Evolutionary conservation across 306 rosid genomes (phyloP), one percentile per base, ranked within the genome.

Genomic region (Medicago arabica): DNA sequence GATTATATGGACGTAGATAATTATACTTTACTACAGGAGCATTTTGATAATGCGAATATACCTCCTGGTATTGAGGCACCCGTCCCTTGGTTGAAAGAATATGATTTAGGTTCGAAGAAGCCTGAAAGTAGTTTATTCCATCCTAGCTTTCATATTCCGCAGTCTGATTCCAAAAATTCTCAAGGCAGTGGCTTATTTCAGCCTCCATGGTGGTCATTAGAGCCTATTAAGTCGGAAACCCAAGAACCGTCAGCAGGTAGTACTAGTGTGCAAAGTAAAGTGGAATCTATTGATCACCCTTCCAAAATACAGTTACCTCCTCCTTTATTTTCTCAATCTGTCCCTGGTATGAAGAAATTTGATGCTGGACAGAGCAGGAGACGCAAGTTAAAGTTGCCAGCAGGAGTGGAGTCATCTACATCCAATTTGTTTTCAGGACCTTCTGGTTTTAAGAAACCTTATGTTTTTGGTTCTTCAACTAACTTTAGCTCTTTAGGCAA

Each of bases 31-130:
- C 63, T 91, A 76, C 93, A 91, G 84, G 80, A 85, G 13, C 90
- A 84, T 68, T 89, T 93, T 79, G 96, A 93, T 81, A 75, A 79
- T 17, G 87, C 80, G 58, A 82, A 89, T 57, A 83, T 91, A 69
- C 97, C 98, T 77, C 69, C 97, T 6, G 97, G 87, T 57, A 78
- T 93, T 71, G 98, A 93, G 86, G 93, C 90, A 47, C 85, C 97
- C 0, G 78, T 93, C 74, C 96, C 96, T 80, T 89, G 89, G 93
- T 17, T 89, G 78, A 49, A 81, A 3, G 85, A 80, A 67, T 75
- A 71, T 86, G 68, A 78, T 47, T 41, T 60, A 43, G 77, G 50
- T 76, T 67, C 46, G 9, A 65, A 81, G 23, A 76, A 79, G 9
- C 39, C 75, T 80, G 88, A 55, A 78, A 78, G 67, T 84, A 82